Evolutionary conservation across 2,329 filamentous ascomycete species (phyloP).

Genomic region (Didymella sp.): DNA sequence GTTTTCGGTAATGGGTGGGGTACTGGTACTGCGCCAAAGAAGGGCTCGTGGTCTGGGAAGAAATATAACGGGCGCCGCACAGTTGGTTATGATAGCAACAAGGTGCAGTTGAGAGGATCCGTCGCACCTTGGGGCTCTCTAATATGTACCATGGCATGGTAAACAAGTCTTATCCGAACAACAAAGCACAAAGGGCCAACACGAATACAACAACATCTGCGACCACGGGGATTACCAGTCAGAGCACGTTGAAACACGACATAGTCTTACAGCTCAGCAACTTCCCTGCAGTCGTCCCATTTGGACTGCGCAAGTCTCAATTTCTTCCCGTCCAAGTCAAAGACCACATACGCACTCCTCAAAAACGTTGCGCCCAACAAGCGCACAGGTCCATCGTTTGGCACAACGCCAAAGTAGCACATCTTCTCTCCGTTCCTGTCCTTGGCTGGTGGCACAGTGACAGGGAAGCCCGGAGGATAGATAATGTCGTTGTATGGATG

Average conservation of each 20-base stretch:
- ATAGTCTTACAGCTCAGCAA: not conserved
- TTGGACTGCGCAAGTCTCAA: slow-evolving; percentile 17
- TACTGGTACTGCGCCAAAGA: not conserved
- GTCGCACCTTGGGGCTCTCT: too few species aligned
- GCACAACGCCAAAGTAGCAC: slow-evolving; percentile 45
- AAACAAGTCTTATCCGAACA: not conserved
- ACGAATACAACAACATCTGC: not conserved
- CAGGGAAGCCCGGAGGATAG: slow-evolving; percentile 22
- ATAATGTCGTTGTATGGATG: slow-evolving; percentile 23
- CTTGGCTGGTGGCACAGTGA: slow-evolving; percentile 14
- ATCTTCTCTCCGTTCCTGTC: slow-evolving; percentile 15
- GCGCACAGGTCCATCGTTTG: slow-evolving; percentile 10
- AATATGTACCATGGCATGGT: not conserved
- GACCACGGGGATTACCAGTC: not conserved
- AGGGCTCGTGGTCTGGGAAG: not conserved
- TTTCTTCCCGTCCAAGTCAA: slow-evolving; percentile 15
- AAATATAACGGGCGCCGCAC: not conserved
- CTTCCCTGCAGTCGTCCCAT: not conserved
- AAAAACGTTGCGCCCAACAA: slow-evolving; percentile 21
- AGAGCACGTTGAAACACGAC: not conserved
- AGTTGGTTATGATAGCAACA: too few species aligned
- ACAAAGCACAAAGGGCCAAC: not conserved
- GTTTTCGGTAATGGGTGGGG: too few species aligned
- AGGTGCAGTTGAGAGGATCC: not conserved
- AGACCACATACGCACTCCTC: slow-evolving; percentile 24